Base-by-base conservation (phyloP, 768 basidiomycete genomes). In the Rhizopogon vulgaris region DNA sequence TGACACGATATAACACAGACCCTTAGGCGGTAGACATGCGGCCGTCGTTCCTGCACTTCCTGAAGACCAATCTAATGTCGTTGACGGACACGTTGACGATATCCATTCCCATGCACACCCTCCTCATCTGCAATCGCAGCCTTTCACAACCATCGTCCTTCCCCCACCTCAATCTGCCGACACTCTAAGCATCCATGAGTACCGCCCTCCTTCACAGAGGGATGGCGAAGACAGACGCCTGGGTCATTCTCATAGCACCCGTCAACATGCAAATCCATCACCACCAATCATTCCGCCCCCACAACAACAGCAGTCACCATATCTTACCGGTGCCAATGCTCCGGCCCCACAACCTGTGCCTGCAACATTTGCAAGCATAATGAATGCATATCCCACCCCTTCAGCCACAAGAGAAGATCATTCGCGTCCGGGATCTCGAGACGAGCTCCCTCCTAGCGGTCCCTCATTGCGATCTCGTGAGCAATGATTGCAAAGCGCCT, bases 21-120 rank as follows among this genome's bases (percentile, higher is more conserved):
- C 80, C 41, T 75, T 90, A 51, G 88, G 89, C 51, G 88, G 89
- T 59, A 76, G 89, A 37, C 89, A 90, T 58, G 89, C 88, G 36
- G 82, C 87, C 55, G 88, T 90, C 49, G 85, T 85, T 47, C 87
- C 87, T 41, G 87, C 87, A 0, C 72, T 89, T 6, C 85, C 87
- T 7, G 88, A 90, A 61, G 87, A 87, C 51, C 83, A 82, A 10
- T 56, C 59, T 36, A 56, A 51, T 11, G 30, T 48, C 11, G 45
- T 39, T 9, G 65, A 63, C 25, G 59, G 61, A 7, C 56, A 56
- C 22, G 43, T 56, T 46, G 62, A 68, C 18, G 66, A 67, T n/a
- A 51, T 54, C 10, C 22, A 49, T 25, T 54, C 57, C 34, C 68
- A 54, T 43, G 27, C 56, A 1, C 58, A 63, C 24, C 59, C 60